These are phyloP conservation scores for Lathyrus aphaca DNA, from an alignment of 306 rosid species.

Conservation along the genomic window DNA sequence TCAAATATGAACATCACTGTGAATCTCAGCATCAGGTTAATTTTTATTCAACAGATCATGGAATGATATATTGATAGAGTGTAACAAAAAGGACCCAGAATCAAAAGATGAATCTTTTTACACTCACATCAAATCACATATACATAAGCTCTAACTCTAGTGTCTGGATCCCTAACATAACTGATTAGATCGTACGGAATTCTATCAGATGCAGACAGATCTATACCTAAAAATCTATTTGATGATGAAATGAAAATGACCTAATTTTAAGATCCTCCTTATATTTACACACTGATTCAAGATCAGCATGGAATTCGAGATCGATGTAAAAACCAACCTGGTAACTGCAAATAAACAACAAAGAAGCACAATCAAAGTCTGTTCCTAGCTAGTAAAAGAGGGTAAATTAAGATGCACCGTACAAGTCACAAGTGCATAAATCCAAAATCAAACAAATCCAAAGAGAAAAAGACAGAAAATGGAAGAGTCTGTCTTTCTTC, in stretches of 20 bases:
- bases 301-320: not conserved
- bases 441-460: not conserved
- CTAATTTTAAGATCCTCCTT: not conserved
- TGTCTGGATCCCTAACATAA: not conserved
- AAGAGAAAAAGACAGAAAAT: not conserved
- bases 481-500: not conserved
- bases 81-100: conserved; percentile 14
- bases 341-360: not conserved
- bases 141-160: not conserved
- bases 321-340: not conserved
- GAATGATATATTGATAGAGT: conserved; percentile 19
- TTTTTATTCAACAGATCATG: conserved; percentile 10
- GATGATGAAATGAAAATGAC: not conserved
- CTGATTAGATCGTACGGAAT: not conserved
- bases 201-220: not conserved
- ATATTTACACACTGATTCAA: not conserved
- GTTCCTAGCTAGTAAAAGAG: no score
- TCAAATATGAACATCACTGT: no score
- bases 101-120: conserved; percentile 25
- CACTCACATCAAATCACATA: not conserved
- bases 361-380: not conserved
- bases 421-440: not conserved
- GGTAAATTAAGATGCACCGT: no score
- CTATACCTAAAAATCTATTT: not conserved
- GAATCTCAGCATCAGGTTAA: not conserved